Base-by-base conservation (phyloP, 805 yeast species). In the Candida gorgasii region DNA sequence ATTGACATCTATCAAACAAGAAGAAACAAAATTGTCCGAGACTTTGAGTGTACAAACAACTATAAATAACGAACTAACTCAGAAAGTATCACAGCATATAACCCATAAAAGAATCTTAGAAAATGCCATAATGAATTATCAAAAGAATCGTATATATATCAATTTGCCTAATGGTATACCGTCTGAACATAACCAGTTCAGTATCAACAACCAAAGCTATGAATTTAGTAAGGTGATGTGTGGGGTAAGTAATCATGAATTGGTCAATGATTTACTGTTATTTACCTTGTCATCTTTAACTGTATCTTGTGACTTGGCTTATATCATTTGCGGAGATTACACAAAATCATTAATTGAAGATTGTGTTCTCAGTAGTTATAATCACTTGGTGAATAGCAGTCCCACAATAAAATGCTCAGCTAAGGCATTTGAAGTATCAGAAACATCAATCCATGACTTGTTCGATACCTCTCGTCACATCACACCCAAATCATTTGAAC, bases 71-170 rank as follows among this genome's bases (percentile, higher is more conserved):
- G 45, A 40, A 7, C 50, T 49, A 5, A 16, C 38, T 7, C n/a
- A 9, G 3, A 72, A 68, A 45, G 46, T 63, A 28, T 57, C 60
- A 14, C 61, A 59, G 23, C 74, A 72, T 47, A 61, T 59, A 23
- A 52, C 50, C 4, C 63, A 72, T 22, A 62, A 75, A 43, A 63
- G 74, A 48, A 61, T 66, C 8, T 54, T 79, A 29, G 81, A 79
- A 53, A 76, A 77, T 49, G 65, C 77, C 1, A 78, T 79, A 7
- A 55, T 66, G 63, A 57, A 60, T 18, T 55, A 58, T 39, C 57
- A 62, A 38, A 53, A 58, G 0, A 54, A 50, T 30, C 44, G 72
- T 33, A 61, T 62, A 1, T 63, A 59, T 40, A 49, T 56, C 1
- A 49, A 39, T 9, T 16, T 27, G 16, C 39, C 40, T 13, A 14